Conservation (phyloP, 352 stramenopile genomes). For the Thalassiosira hispida region DNA sequence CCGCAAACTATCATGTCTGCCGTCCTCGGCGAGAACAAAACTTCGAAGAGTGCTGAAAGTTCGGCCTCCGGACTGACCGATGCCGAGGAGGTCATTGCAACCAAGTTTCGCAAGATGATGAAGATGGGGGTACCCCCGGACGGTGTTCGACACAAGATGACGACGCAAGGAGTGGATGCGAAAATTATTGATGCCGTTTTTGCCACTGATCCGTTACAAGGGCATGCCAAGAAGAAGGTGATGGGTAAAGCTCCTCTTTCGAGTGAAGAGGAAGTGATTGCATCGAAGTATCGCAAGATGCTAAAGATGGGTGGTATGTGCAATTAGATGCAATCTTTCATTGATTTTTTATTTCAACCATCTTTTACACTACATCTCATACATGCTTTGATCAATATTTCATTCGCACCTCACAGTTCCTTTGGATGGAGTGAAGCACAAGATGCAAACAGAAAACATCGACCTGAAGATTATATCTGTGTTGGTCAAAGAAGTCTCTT, state of each 20-base stretch:
- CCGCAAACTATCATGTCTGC: slow-evolving; percentile 40
- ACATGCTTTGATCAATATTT: too few species aligned
- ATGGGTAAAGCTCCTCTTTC: neutral
- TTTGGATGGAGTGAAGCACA: slow-evolving; percentile 71
- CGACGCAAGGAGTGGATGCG: slow-evolving; percentile 43
- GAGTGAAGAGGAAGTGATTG: slow-evolving; percentile 46
- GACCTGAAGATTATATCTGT: slow-evolving; percentile 61
- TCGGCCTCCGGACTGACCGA: too few species aligned
- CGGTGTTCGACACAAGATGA: slow-evolving; percentile 82
- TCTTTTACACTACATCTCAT: too few species aligned
- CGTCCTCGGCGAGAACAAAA: slow-evolving; percentile 26
- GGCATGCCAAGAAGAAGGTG: neutral
- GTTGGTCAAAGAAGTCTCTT: slow-evolving; percentile 34
- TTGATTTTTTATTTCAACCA: too few species aligned
- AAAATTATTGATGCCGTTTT: slow-evolving; percentile 58
- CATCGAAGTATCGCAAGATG: slow-evolving; percentile 83
- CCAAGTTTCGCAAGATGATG: slow-evolving; percentile 70
- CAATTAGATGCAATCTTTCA: neutral
- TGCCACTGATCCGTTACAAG: neutral
- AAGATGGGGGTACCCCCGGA: slow-evolving; percentile 73
- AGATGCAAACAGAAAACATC: slow-evolving; percentile 81
- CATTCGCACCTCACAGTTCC: slow-evolving; percentile 43
- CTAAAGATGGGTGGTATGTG: slow-evolving; percentile 58
- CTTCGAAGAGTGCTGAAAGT: too few species aligned
- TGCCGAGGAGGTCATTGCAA: slow-evolving; percentile 41